phyloP scores from a whole-genome alignment of 148 eudicot species.

The Spergularia marina region DNA sequence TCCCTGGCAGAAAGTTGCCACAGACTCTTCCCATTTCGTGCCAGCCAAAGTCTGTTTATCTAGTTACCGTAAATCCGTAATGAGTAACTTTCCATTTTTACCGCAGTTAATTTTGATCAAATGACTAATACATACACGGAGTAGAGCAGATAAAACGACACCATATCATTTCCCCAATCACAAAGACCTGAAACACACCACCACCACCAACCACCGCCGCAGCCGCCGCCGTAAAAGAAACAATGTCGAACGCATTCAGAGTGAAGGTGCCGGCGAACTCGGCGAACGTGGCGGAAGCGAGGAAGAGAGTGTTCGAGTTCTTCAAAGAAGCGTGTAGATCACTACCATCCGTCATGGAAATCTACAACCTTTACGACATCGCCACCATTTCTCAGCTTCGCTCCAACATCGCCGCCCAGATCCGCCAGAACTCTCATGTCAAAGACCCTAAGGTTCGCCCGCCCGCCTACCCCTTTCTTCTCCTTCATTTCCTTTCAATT shows the following conservation, averaged over 20 bases:
- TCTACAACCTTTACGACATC: constrained; percentile 76
- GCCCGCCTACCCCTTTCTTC: background rate
- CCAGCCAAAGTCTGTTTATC: too few relatives aligned
- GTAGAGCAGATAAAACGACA: too few relatives aligned
- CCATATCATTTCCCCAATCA: too few relatives aligned
- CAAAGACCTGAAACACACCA: too few relatives aligned
- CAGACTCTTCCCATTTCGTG: too few relatives aligned
- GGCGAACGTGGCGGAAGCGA: constrained; percentile 64
- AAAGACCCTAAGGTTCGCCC: constrained; percentile 66
- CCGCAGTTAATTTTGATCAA: too few relatives aligned
- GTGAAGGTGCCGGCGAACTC: constrained; percentile 73
- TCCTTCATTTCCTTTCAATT: background rate
- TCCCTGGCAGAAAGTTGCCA: too few relatives aligned
- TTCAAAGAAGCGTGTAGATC: constrained; percentile 77
- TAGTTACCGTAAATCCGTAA: too few relatives aligned
- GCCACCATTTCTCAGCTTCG: constrained; percentile 66
- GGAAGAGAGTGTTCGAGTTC: constrained; percentile 60
- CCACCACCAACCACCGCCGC: background rate
- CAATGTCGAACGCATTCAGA: constrained; percentile 17
- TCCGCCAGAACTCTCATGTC: constrained; percentile 70
- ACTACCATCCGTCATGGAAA: constrained; percentile 74
- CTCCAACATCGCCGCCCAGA: constrained; percentile 63
- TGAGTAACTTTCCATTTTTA: constrained; percentile 10
- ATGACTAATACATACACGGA: too few relatives aligned
- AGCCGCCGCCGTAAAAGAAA: background rate